A percentile compares a stretch with the other conserved stretches of the same genome.
Evolutionary conservation across 73 alveolate genomes (phyloP).

Genomic region (Diophrys sp.): DNA sequence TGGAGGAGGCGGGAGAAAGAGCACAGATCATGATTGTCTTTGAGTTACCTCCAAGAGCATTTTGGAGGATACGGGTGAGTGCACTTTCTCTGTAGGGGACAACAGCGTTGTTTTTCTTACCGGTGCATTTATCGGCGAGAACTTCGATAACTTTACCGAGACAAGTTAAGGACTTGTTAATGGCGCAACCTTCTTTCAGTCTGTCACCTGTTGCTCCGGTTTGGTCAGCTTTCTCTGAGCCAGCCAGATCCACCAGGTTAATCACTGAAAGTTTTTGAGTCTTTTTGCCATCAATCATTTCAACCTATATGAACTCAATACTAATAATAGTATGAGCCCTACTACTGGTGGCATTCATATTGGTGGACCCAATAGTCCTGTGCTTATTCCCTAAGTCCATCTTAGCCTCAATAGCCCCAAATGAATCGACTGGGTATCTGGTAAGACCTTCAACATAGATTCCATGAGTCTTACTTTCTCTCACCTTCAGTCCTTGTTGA

Average conservation of each 20-base stretch:
- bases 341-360: conserved; percentile 48
- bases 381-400: conserved; percentile 59
- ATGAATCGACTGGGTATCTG: conserved; percentile 57
- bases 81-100: conserved; percentile 98
- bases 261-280: conserved; percentile 56
- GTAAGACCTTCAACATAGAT: conserved; percentile 61
- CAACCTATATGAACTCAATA: conserved; percentile 57
- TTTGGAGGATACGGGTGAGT: conserved; percentile 96
- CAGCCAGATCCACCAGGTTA: conserved; percentile 82
- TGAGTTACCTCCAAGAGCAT: conserved; percentile 98
- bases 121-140: conserved; percentile 64
- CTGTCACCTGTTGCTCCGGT: conserved; percentile 81
- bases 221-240: conserved; percentile 66
- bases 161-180: conserved; percentile 56
- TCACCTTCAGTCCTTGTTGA: conserved; percentile 48
- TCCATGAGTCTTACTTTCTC: conserved; percentile 54
- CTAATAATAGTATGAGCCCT: conserved; percentile 68
- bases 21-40: conserved; percentile 99
- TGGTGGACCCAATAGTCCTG: conserved; percentile 61
- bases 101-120: conserved; percentile 50
- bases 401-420: conserved; percentile 43
- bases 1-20: conserved; percentile 96
- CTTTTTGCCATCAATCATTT: conserved; percentile 29
- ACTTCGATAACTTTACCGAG: conserved; percentile 67
- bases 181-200: conserved; percentile 77